Conservation (phyloP, 495 filamentous ascomycete species). For the Chaetomidium leptoderma region DNA sequence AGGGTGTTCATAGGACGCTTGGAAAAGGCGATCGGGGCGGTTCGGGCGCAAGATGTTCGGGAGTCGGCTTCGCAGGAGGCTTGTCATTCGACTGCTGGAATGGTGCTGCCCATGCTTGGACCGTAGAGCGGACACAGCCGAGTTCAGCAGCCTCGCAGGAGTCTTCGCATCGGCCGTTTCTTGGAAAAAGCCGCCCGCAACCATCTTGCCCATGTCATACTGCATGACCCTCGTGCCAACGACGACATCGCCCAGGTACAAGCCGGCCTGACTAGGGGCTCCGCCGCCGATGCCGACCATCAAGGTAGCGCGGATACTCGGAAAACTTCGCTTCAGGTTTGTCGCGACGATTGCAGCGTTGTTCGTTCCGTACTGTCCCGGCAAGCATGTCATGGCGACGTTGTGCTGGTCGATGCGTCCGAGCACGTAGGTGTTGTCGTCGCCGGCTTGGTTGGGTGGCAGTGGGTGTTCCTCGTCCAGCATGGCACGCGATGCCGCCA, state of each 20-base stretch:
- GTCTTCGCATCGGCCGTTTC: constrained; percentile 9
- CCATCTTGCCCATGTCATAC: constrained; percentile 30
- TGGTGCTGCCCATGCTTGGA: constrained; percentile 2
- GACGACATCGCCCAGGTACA: constrained; percentile 45
- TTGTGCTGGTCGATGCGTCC: constrained; percentile 40
- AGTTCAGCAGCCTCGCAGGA: constrained; percentile 4
- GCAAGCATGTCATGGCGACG: constrained; percentile 45
- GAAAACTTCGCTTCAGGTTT: constrained; percentile 35
- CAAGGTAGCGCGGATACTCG: constrained; percentile 21
- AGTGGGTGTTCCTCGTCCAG: constrained; percentile 9
- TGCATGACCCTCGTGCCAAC: constrained; percentile 44
- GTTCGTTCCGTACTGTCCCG: constrained; percentile 27
- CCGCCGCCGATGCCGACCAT: constrained; percentile 47
- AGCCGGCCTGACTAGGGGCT: constrained; percentile 34
- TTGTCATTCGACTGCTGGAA: constrained; percentile 3
- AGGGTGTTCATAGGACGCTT: constrained; percentile 13
- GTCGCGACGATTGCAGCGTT: constrained; percentile 35
- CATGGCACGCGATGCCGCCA: constrained; percentile 15
- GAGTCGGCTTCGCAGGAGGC: constrained; percentile 13
- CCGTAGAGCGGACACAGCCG: constrained; percentile 9
- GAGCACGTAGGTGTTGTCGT: constrained; percentile 35
- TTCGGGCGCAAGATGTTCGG: constrained; percentile 3
- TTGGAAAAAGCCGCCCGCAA: constrained; percentile 4
- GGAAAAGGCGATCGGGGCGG: constrained; percentile 6
- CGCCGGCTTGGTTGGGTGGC: constrained; percentile 11